A percentile compares a stretch with the other conserved stretches of the same genome.
These are phyloP conservation scores for Populus tomentosa DNA, from an alignment of 441 rosid genomes.

Conservation along the genomic window DNA sequence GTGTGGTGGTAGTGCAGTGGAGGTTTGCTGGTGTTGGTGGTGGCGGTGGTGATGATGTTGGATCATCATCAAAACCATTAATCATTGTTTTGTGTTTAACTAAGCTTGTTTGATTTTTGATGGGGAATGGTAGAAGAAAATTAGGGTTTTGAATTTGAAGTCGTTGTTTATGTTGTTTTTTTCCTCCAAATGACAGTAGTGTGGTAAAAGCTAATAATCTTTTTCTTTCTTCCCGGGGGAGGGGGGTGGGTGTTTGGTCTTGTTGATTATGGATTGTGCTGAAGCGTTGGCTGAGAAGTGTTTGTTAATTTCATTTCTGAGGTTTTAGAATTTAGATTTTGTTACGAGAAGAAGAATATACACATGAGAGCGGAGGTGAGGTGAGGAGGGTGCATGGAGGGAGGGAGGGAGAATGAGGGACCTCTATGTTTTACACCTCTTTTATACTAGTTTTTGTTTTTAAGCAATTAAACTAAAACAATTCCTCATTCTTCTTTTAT, in stretches of 20 bases:
- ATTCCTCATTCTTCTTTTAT: not conserved
- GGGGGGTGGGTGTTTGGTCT: not conserved
- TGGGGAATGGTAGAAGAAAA: not conserved
- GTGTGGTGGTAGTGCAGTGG: constrained; percentile 31
- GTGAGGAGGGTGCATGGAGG: not conserved
- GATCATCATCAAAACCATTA: constrained; percentile 42
- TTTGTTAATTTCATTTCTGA: not conserved
- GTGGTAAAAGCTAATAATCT: too few species aligned
- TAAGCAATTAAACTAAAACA: not conserved
- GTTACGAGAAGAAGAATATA: too few species aligned
- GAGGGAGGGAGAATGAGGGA: not conserved
- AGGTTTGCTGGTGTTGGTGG: constrained; percentile 28
- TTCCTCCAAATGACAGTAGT: not conserved
- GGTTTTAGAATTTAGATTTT: too few species aligned
- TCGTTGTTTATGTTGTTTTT: not conserved
- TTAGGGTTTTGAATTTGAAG: constrained; percentile 15
- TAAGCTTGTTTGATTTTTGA: not conserved
- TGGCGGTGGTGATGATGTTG: constrained; percentile 5
- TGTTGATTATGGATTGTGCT: not conserved
- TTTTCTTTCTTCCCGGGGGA: not conserved
- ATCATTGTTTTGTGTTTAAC: constrained; percentile 39
- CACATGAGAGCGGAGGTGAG: too few species aligned
- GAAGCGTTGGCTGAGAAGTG: not conserved
- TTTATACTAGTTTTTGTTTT: too few species aligned
- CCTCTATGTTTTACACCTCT: not conserved